These are phyloP conservation scores for Rhododendron simsii DNA, from an alignment of 148 eudicot genomes.

Conservation along the genomic window DNA sequence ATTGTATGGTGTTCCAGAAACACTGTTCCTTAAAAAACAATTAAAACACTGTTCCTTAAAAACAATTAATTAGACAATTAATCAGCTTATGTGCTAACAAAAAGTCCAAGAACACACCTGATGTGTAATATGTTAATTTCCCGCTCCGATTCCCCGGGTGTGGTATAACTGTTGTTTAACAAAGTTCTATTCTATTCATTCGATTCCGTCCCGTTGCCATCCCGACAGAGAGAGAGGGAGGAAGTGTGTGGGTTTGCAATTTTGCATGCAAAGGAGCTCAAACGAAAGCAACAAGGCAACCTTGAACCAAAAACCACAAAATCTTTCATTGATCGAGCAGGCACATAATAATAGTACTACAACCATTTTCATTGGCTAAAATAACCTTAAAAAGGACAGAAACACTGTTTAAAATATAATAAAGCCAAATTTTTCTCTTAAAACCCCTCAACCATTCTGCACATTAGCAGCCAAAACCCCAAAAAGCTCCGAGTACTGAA, in stretches of 20 bases:
- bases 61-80: too few species aligned
- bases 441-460: conserved; percentile 21
- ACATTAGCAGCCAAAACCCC: conserved; percentile 26
- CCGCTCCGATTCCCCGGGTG: too few species aligned
- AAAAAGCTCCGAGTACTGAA: conserved; percentile 35
- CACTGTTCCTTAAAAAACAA: too few species aligned
- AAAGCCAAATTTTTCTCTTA: neutral
- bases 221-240: neutral
- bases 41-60: too few species aligned
- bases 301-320: neutral
- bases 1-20: too few species aligned
- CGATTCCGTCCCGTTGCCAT: neutral
- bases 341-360: neutral
- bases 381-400: neutral
- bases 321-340: neutral
- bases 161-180: too few species aligned
- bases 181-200: too few species aligned
- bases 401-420: neutral
- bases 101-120: too few species aligned
- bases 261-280: neutral
- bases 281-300: neutral
- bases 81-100: too few species aligned
- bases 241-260: too few species aligned
- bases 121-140: too few species aligned
- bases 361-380: neutral